These are phyloP conservation scores for Phytophthora aleatoria DNA, from an alignment of 352 stramenopile species.

Conservation along the genomic window DNA sequence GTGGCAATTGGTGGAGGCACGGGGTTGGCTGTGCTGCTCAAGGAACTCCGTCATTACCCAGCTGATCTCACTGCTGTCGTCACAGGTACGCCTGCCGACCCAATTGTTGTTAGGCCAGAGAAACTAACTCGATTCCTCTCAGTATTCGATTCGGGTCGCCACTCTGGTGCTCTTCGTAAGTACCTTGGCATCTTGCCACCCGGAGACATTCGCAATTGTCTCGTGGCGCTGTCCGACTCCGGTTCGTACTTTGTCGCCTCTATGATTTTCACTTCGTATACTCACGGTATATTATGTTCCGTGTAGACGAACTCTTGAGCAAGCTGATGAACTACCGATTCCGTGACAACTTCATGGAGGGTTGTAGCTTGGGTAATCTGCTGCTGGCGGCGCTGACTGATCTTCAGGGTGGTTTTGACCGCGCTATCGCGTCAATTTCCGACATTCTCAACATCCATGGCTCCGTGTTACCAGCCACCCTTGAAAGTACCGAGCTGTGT, in stretches of 20 bases:
- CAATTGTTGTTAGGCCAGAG: background rate
- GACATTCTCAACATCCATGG: conserved; percentile 88
- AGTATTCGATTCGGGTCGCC: conserved; percentile 86
- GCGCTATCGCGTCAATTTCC: conserved; percentile 78
- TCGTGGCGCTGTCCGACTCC: conserved; percentile 83
- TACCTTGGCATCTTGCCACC: conserved; percentile 83
- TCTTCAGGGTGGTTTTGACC: conserved; percentile 82
- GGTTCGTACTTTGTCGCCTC: conserved; percentile 34
- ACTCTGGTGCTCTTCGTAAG: conserved; percentile 82
- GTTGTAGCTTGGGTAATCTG: conserved; percentile 83
- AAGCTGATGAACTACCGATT: conserved; percentile 91
- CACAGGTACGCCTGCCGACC: conserved; percentile 36
- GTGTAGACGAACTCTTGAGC: conserved; percentile 78
- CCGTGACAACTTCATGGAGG: conserved; percentile 89
- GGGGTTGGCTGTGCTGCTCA: conserved; percentile 81
- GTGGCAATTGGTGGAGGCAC: conserved; percentile 83
- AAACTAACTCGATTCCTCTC: background rate
- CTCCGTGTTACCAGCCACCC: conserved; percentile 79
- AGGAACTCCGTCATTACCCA: conserved; percentile 84
- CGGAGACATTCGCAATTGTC: conserved; percentile 87
- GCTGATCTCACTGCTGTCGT: conserved; percentile 87
- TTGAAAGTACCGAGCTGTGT: conserved; percentile 83
- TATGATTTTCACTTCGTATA: background rate
- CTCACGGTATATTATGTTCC: background rate
- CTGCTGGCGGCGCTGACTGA: conserved; percentile 82